A percentile compares a stretch with the other conserved stretches of the same genome.
These are phyloP conservation scores for Rhazya stricta DNA, from an alignment of 257 asterid genomes.

Conservation along the genomic window DNA sequence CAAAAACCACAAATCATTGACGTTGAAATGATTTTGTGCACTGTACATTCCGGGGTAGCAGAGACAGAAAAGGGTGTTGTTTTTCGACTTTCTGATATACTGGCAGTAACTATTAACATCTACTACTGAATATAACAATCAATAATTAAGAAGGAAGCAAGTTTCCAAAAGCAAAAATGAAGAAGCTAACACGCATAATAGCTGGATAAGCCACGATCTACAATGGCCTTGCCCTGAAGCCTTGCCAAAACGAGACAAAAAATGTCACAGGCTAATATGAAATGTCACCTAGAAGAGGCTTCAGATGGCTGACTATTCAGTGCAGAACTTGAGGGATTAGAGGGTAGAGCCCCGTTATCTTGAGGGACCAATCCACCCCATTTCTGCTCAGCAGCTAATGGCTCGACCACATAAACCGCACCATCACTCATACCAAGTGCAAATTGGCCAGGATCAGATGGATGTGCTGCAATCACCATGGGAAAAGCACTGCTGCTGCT, in stretches of 20 bases:
- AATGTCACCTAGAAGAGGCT: constrained; percentile 70
- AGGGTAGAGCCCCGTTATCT: constrained; percentile 61
- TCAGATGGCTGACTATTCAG: constrained; percentile 85
- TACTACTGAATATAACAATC: constrained; percentile 3
- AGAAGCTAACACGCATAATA: not conserved
- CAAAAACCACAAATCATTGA: no score
- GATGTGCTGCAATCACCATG: constrained; percentile 80
- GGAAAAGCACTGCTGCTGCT: constrained; percentile 51
- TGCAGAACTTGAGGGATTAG: constrained; percentile 78
- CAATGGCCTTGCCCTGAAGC: not conserved
- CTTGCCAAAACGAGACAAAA: not conserved
- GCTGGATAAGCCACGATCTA: not conserved
- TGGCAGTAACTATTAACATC: not conserved
- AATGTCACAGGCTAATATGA: not conserved
- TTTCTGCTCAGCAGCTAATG: constrained; percentile 69
- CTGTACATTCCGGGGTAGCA: not conserved
- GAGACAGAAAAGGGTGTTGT: not conserved
- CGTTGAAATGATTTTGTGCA: not conserved
- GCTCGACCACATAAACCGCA: constrained; percentile 75
- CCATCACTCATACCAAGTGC: constrained; percentile 96
- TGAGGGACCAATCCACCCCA: constrained; percentile 79
- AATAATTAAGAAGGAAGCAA: not conserved
- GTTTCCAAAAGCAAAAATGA: not conserved
- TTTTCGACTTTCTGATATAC: not conserved
- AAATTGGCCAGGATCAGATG: constrained; percentile 71